These are phyloP conservation scores for Tylopilus intermedius DNA, from an alignment of 768 basidiomycete genomes.

Conservation along the genomic window DNA sequence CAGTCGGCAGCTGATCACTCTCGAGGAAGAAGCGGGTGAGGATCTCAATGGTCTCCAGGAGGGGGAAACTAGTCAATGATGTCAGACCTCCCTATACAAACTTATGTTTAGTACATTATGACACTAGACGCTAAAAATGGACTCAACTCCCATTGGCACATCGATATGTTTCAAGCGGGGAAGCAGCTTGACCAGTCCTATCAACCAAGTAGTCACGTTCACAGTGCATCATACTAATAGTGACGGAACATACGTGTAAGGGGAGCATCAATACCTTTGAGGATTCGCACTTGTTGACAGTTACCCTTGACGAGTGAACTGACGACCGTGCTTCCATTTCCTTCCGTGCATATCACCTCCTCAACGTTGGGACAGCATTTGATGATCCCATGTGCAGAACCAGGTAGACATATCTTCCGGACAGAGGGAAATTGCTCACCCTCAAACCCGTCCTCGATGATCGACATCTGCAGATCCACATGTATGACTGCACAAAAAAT, in stretches of 20 bases:
- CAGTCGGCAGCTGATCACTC: not conserved
- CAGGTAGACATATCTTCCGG: conserved; percentile 4
- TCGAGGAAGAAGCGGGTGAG: not conserved
- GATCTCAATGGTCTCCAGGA: conserved; percentile 5
- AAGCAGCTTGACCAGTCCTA: conserved; percentile 6
- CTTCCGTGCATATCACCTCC: conserved; percentile 6
- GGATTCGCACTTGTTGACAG: not conserved
- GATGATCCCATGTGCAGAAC: conserved; percentile 6
- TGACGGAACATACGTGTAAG: conserved; percentile 2
- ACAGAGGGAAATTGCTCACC: conserved; percentile 6
- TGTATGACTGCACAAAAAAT: conserved; percentile 3
- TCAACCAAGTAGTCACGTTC: not conserved
- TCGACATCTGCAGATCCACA: not conserved
- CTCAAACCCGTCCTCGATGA: conserved; percentile 8
- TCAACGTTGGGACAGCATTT: conserved; percentile 10
- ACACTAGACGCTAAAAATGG: not conserved
- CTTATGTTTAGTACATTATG: not conserved
- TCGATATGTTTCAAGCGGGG: conserved; percentile 6
- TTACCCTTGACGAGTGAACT: conserved; percentile 5
- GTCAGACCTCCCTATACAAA: not conserved
- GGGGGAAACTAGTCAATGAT: not conserved
- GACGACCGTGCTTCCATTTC: conserved; percentile 2
- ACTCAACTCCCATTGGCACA: not conserved
- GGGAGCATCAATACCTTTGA: conserved; percentile 4
- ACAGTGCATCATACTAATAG: not conserved